Evolutionary conservation across 441 rosid species (phyloP).

Genomic region (Gossypium davidsonii): DNA sequence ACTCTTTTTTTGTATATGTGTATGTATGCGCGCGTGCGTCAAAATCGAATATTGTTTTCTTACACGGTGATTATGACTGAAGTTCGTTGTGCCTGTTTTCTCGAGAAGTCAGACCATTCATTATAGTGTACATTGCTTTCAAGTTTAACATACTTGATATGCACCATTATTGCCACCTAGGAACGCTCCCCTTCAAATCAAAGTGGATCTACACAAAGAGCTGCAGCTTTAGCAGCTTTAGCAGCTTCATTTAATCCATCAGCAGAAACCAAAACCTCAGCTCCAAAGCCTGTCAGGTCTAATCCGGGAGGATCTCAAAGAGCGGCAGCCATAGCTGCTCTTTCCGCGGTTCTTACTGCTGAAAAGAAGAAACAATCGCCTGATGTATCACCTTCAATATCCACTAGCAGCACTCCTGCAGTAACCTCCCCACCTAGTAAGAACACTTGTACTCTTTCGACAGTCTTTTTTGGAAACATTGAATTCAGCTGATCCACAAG

Average conservation of each 20-base stretch:
- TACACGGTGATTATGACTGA: not conserved
- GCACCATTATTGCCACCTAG: slow-evolving; percentile 26
- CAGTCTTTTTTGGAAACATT: too few relatives aligned
- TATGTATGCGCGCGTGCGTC: not conserved
- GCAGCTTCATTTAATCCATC: slow-evolving; percentile 67
- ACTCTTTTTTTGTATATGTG: not conserved
- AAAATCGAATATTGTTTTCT: not conserved
- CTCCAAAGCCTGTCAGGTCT: slow-evolving; percentile 41
- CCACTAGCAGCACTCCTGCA: slow-evolving; percentile 45
- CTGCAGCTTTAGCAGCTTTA: slow-evolving; percentile 94
- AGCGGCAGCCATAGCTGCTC: slow-evolving; percentile 98
- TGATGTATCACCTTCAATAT: slow-evolving; percentile 54
- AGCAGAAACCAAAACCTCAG: slow-evolving; percentile 40
- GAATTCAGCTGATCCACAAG: too few relatives aligned
- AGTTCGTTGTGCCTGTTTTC: not conserved
- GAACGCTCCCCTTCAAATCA: slow-evolving; percentile 64
- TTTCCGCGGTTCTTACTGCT: slow-evolving; percentile 85
- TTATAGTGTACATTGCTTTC: slow-evolving; percentile 6
- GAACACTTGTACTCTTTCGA: too few relatives aligned
- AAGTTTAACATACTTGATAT: not conserved
- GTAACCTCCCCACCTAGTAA: slow-evolving; percentile 17
- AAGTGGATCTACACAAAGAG: slow-evolving; percentile 80
- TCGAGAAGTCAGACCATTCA: not conserved
- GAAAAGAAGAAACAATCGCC: slow-evolving; percentile 66
- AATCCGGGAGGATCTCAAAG: slow-evolving; percentile 86